Conservation (phyloP, 371 early-diverging fungal genomes). For the Funneliformis caledonium region DNA sequence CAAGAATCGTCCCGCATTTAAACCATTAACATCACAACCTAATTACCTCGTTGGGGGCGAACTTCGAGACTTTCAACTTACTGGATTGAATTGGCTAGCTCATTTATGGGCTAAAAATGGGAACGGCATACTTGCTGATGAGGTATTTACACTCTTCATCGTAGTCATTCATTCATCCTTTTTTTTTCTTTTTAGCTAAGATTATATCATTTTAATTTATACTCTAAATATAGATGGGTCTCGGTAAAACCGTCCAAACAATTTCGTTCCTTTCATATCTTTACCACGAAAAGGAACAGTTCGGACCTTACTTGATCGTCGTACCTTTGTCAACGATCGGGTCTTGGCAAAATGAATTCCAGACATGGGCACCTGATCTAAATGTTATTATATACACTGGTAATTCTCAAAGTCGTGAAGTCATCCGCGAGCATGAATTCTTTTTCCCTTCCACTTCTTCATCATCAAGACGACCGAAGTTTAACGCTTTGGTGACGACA, state of each 20-base stretch:
- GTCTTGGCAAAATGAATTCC: constrained; percentile 94
- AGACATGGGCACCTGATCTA: constrained; percentile 93
- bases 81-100: constrained; percentile 99
- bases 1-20: constrained; percentile 75
- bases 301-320: constrained; percentile 95
- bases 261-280: constrained; percentile 95
- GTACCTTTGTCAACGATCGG: constrained; percentile 95
- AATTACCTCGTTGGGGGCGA: constrained; percentile 85
- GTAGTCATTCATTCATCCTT: constrained; percentile 36
- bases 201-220: background rate
- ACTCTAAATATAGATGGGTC: constrained; percentile 75
- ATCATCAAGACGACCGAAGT: constrained; percentile 65
- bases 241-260: constrained; percentile 99
- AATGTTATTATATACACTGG: constrained; percentile 92
- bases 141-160: constrained; percentile 46
- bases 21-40: constrained; percentile 79
- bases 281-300: constrained; percentile 81
- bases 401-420: constrained; percentile 76
- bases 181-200: background rate
- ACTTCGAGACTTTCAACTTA: constrained; percentile 96
- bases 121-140: constrained; percentile 94
- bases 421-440: constrained; percentile 93
- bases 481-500: constrained; percentile 94
- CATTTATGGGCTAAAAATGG: constrained; percentile 94
- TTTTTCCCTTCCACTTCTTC: constrained; percentile 56